Base-by-base conservation (phyloP, 176 grass and related monocot species). In the sorghum (Sorghum bicolor) region DNA sequence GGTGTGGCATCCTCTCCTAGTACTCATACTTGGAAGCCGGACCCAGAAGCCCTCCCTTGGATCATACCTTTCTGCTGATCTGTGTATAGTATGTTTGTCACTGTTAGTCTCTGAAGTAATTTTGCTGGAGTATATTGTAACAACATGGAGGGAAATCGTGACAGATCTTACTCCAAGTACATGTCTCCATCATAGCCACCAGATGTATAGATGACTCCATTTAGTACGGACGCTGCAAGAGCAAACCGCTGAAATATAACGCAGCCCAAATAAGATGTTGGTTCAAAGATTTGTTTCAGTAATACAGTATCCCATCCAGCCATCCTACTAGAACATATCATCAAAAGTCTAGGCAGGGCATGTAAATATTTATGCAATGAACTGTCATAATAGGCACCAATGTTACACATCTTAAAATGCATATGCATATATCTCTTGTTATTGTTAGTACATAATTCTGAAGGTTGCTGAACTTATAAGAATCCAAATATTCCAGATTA, bases 41-140 rank as follows among this genome's bases (percentile, higher is more conserved):
- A 82, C 87, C 96, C 96, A 98, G 83, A 87, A 94, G 45, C 93
- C 96, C 81, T 98, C 96, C 77, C 96, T 93, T 63, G 96, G 93
- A 83, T 98, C 96, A 66, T 89, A 98, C 82, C 93, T 93, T 94
- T 98, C 93, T 73, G 89, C 85, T 74, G 96, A 93, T 38, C 96
- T 98, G 86, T 29, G 28, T 22, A 55, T 74, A 58, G 10, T 11
- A 9, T 14, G 37, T 14, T 74, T 66, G 28, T 74, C 45, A 86
- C 43, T 67, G 47, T 86, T 61, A 90, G 48, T 74, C 66, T 55
- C 75, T 34, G 63, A 73, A 55, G 64, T 66, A 74, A 17, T 43
- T 26, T 37, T 69, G 6, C 5, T 10, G 5, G 45, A 29, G 57
- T n/a, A 86, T 44, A 38, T 74, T 67, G 29, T 74, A 60, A 66